Percentiles rank a stretch among this genome's conserved stretches.
phyloP scores from a whole-genome alignment of 2,329 filamentous ascomycete genomes.

The Xylariaceae sp. region DNA sequence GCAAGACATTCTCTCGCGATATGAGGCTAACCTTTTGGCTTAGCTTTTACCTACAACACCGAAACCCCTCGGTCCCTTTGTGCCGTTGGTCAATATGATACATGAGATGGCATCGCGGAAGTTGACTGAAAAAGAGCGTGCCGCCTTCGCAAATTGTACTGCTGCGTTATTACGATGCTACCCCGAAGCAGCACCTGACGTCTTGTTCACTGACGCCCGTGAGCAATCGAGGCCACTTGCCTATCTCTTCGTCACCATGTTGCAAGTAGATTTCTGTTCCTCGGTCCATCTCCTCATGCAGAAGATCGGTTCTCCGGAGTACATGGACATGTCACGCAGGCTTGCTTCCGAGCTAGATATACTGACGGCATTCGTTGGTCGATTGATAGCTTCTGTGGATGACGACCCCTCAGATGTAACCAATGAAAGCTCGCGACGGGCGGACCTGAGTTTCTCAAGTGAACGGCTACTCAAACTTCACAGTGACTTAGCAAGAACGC shows the following conservation, averaged over 20 bases:
- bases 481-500: conserved; percentile 44
- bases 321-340: conserved; percentile 46
- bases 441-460: conserved; percentile 44
- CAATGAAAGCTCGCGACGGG: not conserved
- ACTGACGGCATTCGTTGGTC: conserved; percentile 56
- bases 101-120: conserved; percentile 49
- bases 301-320: conserved; percentile 51
- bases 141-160: conserved; percentile 56
- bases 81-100: conserved; percentile 37
- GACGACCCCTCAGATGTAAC: conserved; percentile 19
- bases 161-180: conserved; percentile 55
- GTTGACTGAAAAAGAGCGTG: conserved; percentile 50
- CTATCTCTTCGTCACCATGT: conserved; percentile 60
- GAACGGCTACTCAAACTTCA: conserved; percentile 53
- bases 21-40: not conserved
- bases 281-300: conserved; percentile 57
- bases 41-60: conserved; percentile 47
- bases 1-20: too few relatives aligned
- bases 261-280: conserved; percentile 62
- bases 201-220: conserved; percentile 49
- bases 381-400: conserved; percentile 51
- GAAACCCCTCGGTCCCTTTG: conserved; percentile 47
- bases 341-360: conserved; percentile 60
- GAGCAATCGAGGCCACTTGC: conserved; percentile 49
- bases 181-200: conserved; percentile 37